Conservation (phyloP, 2,329 filamentous ascomycete genomes). For the Epichloe sp. region DNA sequence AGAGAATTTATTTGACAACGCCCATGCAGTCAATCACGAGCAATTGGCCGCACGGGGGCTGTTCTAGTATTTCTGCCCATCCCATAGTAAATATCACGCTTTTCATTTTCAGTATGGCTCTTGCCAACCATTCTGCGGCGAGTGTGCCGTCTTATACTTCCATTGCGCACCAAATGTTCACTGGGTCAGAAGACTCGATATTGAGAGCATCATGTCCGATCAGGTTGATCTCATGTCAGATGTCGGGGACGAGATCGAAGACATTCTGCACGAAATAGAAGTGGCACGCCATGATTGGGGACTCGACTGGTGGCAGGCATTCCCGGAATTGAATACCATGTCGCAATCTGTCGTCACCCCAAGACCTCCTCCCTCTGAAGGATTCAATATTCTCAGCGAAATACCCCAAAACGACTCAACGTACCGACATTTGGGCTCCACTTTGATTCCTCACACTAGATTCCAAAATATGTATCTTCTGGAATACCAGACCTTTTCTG, state of each 20-base stretch:
- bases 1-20: not conserved
- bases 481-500: slow-evolving; percentile 15
- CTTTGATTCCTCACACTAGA: slow-evolving; percentile 12
- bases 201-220: slow-evolving; percentile 3
- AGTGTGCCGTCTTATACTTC: slow-evolving; percentile 20
- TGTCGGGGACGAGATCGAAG: slow-evolving; percentile 2
- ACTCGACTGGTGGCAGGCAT: not conserved
- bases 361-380: not conserved
- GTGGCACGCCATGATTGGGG: not conserved
- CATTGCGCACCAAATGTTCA: slow-evolving; percentile 2
- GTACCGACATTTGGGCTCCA: slow-evolving; percentile 10
- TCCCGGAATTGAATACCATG: not conserved
- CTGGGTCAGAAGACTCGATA: slow-evolving; percentile 14
- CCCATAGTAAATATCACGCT: slow-evolving; percentile 16
- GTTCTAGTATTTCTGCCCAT: slow-evolving; percentile 19
- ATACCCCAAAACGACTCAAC: slow-evolving; percentile 13
- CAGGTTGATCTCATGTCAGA: not conserved
- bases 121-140: slow-evolving; percentile 20
- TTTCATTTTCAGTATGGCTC: slow-evolving; percentile 7
- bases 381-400: slow-evolving; percentile 4
- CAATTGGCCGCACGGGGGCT: slow-evolving; percentile 4
- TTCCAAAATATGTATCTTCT: slow-evolving; percentile 13
- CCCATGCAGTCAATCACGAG: slow-evolving; percentile 12
- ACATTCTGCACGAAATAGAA: slow-evolving; percentile 3
- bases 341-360: not conserved